Evolutionary conservation across 345 rosid species (phyloP).

Genomic region (Citrus sp.): DNA sequence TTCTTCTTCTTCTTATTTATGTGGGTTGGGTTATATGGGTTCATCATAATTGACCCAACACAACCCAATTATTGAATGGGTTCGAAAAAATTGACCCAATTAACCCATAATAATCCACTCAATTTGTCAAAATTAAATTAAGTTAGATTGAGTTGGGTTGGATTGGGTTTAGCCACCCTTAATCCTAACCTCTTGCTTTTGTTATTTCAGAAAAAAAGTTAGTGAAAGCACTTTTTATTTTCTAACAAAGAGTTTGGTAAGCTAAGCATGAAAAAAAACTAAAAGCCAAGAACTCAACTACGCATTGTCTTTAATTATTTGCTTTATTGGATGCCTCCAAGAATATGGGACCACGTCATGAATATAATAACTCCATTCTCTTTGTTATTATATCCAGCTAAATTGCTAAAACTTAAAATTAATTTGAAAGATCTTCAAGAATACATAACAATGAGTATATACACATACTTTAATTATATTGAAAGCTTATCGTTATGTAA

Average conservation of each 20-base stretch:
- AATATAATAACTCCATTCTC: not conserved
- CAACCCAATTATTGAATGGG: no score
- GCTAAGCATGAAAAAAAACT: not conserved
- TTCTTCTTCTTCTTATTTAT: no score
- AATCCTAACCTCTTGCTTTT: not conserved
- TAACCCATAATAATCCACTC: no score
- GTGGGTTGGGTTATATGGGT: no score
- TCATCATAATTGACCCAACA: no score
- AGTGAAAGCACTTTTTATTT: not conserved
- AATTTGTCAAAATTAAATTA: no score
- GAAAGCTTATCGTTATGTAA: not conserved
- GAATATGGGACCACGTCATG: conserved; percentile 16
- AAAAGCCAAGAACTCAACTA: not conserved
- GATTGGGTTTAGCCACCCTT: no score
- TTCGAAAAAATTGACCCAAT: no score
- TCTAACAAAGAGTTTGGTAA: not conserved
- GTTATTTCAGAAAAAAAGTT: no score
- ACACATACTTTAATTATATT: not conserved
- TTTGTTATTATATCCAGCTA: not conserved
- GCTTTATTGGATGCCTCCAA: conserved; percentile 21
- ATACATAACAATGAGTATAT: not conserved
- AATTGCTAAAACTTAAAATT: not conserved
- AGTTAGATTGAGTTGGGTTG: no score
- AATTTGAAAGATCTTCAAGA: not conserved
- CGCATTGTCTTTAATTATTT: not conserved